Conservation (phyloP, 1,284 basidiomycete species). For the Ustilago trichophora region DNA sequence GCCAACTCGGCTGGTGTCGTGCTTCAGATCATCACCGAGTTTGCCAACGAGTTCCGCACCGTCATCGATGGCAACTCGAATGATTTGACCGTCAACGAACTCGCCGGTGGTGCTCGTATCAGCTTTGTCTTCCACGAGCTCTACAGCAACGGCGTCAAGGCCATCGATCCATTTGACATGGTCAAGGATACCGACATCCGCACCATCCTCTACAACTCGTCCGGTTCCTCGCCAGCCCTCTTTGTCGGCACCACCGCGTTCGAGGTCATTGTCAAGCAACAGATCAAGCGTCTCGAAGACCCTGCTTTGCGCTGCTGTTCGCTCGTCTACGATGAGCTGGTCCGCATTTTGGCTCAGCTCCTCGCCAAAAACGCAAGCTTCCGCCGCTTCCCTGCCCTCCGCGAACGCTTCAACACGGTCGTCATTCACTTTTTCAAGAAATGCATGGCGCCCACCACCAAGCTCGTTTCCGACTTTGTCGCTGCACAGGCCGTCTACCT, state of each 20-base stretch:
- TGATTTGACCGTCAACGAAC: constrained; percentile 96
- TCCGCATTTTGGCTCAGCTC: constrained; percentile 98
- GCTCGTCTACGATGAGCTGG: constrained; percentile 97
- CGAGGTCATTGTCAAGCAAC: constrained; percentile 95
- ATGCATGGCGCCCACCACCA: constrained; percentile 91
- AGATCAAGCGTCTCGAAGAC: constrained; percentile 94
- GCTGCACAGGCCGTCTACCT: constrained; percentile 98
- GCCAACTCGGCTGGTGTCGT: constrained; percentile 75
- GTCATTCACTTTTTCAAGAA: constrained; percentile 95
- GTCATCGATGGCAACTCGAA: constrained; percentile 98
- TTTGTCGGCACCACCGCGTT: constrained; percentile 98
- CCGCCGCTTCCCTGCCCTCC: constrained; percentile 90
- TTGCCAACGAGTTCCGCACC: constrained; percentile 94
- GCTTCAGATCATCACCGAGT: constrained; percentile 93
- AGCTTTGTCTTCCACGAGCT: constrained; percentile 99
- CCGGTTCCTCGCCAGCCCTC: constrained; percentile 91
- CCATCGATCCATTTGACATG: constrained; percentile 89
- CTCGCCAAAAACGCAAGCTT: constrained; percentile 91
- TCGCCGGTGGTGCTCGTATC: constrained; percentile 95
- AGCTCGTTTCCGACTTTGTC: constrained; percentile 94
- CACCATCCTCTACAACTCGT: constrained; percentile 97
- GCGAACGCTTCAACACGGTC: constrained; percentile 91
- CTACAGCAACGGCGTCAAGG: constrained; percentile 88
- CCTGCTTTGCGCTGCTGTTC: constrained; percentile 95
- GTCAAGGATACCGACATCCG: constrained; percentile 94